phyloP scores from a whole-genome alignment of 257 asterid species.

The Solanum pennellii region DNA sequence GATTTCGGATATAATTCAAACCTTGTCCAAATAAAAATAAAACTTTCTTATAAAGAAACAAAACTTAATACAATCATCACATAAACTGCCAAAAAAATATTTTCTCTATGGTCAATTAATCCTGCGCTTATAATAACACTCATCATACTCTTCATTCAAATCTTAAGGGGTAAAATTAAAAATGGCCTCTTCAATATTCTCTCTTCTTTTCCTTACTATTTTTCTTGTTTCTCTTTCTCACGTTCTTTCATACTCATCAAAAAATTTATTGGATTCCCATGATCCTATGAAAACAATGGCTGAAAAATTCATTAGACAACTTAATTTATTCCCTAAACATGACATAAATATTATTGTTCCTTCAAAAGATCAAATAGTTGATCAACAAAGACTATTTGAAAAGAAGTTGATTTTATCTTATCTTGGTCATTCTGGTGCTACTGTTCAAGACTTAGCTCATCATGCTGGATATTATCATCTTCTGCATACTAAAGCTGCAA shows the following conservation, averaged over 20 bases:
- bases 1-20: too few relatives aligned
- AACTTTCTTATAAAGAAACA: too few relatives aligned
- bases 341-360: neutral
- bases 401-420: neutral
- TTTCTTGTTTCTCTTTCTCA: neutral
- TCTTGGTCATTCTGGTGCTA: neutral
- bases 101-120: neutral
- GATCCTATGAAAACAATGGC: neutral
- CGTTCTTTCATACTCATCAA: neutral
- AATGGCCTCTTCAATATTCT: neutral
- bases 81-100: too few relatives aligned
- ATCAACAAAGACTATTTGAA: neutral
- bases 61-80: too few relatives aligned
- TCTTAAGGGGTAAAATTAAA: neutral
- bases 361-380: neutral
- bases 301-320: neutral
- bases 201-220: neutral
- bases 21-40: too few relatives aligned
- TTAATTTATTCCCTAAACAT: neutral
- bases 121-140: neutral
- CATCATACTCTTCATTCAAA: neutral
- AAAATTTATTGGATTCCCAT: neutral
- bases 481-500: neutral
- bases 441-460: neutral
- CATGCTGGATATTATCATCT: neutral